Conservation (phyloP, 345 rosid genomes). For the Bruguiera parviflora region DNA sequence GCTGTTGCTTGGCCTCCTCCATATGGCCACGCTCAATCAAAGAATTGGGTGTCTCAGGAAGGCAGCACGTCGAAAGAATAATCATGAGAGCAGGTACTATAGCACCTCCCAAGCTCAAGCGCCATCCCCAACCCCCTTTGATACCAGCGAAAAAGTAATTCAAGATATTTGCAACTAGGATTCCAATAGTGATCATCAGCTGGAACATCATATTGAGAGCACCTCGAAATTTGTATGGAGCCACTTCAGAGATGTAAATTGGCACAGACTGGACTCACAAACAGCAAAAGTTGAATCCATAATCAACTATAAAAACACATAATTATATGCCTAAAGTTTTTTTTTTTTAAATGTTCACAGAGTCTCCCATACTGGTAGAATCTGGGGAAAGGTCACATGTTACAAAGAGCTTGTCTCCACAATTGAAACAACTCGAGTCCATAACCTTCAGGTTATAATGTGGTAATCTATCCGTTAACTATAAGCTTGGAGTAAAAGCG, state of each 20-base stretch:
- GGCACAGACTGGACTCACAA: constrained; percentile 27
- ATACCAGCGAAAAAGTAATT: constrained; percentile 25
- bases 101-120: constrained; percentile 33
- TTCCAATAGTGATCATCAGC: constrained; percentile 32
- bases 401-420: neutral
- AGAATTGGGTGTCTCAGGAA: constrained; percentile 41
- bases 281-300: neutral
- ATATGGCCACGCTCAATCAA: constrained; percentile 26
- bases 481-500: too few relatives aligned
- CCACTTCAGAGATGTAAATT: constrained; percentile 37
- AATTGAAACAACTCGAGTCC: too few relatives aligned
- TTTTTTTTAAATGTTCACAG: too few relatives aligned
- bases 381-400: too few relatives aligned
- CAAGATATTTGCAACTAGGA: constrained; percentile 29
- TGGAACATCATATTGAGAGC: constrained; percentile 31
- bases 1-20: constrained; percentile 26
- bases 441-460: too few relatives aligned
- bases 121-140: constrained; percentile 26
- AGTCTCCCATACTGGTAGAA: too few relatives aligned
- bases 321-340: neutral
- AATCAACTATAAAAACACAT: neutral
- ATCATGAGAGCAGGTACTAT: constrained; percentile 28
- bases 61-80: constrained; percentile 11
- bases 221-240: constrained; percentile 33
- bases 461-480: too few relatives aligned